Evolutionary conservation across 805 yeast genomes (phyloP).

Genomic region (Saturnispora zaruensis): DNA sequence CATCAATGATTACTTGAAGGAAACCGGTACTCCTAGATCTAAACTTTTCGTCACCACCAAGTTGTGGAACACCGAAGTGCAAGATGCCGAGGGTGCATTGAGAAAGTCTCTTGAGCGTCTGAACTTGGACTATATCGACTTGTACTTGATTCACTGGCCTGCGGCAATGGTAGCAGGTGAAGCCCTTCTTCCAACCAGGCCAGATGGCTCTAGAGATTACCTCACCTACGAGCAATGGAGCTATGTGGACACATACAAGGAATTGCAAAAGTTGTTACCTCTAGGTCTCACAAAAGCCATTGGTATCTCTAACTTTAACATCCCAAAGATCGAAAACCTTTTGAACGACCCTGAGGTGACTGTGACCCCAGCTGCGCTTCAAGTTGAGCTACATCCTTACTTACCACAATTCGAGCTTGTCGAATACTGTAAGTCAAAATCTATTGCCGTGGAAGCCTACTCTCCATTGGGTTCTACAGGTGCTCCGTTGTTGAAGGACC

Average conservation of each 20-base stretch:
- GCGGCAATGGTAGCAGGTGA: conserved; percentile 34
- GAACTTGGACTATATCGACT: conserved; percentile 53
- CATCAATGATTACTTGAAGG: conserved; percentile 34
- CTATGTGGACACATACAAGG: conserved; percentile 55
- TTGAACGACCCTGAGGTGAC: conserved; percentile 40
- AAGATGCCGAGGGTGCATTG: conserved; percentile 38
- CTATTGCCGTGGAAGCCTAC: conserved; percentile 62
- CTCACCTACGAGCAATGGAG: conserved; percentile 24
- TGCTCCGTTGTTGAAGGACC: conserved; percentile 44
- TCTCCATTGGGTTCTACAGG: conserved; percentile 65
- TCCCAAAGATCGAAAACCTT: conserved; percentile 43
- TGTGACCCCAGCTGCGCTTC: conserved; percentile 61
- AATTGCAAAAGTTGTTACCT: conserved; percentile 49
- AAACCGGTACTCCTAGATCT: conserved; percentile 49
- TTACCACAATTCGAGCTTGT: conserved; percentile 57
- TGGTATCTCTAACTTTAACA: conserved; percentile 74
- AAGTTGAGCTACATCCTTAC: conserved; percentile 69
- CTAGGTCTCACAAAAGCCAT: conserved; percentile 52
- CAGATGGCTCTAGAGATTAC: conserved; percentile 30
- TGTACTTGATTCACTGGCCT: conserved; percentile 66
- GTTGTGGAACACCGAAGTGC: conserved; percentile 39
- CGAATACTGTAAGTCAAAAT: conserved; percentile 42
- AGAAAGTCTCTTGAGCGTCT: conserved; percentile 43
- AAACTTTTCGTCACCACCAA: conserved; percentile 59
- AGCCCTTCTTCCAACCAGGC: conserved; percentile 28